A percentile compares a stretch with the other conserved stretches of the same genome.
Evolutionary conservation across 495 filamentous ascomycete species (phyloP).

Genomic region (Neurospora tetraspora): DNA sequence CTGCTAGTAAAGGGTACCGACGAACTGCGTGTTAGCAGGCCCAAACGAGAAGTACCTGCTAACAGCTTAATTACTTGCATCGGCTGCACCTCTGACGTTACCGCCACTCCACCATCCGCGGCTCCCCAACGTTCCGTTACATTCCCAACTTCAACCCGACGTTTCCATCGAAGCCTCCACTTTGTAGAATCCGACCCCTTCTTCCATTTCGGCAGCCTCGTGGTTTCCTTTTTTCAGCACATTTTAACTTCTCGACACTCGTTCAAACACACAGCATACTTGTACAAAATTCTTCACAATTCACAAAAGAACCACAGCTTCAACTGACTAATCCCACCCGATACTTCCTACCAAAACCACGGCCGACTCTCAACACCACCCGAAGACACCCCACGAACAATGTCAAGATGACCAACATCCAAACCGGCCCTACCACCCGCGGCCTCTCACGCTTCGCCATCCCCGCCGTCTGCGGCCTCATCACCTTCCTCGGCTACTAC

Average conservation of each 20-base stretch:
- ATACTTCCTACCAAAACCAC: neutral
- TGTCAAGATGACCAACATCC: constrained; percentile 11
- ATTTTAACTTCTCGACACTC: neutral
- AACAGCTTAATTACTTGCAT: neutral
- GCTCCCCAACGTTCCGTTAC: neutral
- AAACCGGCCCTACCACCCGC: constrained; percentile 18
- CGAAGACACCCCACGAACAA: neutral
- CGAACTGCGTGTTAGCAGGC: neutral
- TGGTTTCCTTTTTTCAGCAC: neutral
- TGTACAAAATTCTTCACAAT: neutral
- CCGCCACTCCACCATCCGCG: neutral
- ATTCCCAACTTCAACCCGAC: neutral
- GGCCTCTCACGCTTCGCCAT: constrained; percentile 46
- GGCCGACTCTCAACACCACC: neutral
- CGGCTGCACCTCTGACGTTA: neutral
- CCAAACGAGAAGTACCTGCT: neutral
- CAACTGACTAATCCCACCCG: neutral
- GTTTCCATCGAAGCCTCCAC: neutral
- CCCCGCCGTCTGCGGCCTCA: constrained; percentile 56
- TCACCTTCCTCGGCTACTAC: constrained; percentile 70
- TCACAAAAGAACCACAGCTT: neutral
- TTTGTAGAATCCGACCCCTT: neutral
- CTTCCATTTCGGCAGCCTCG: neutral
- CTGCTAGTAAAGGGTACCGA: neutral
- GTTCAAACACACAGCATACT: neutral